phyloP scores from a whole-genome alignment of 2,329 filamentous ascomycete genomes.

The Ophiosphaerella korrae region DNA sequence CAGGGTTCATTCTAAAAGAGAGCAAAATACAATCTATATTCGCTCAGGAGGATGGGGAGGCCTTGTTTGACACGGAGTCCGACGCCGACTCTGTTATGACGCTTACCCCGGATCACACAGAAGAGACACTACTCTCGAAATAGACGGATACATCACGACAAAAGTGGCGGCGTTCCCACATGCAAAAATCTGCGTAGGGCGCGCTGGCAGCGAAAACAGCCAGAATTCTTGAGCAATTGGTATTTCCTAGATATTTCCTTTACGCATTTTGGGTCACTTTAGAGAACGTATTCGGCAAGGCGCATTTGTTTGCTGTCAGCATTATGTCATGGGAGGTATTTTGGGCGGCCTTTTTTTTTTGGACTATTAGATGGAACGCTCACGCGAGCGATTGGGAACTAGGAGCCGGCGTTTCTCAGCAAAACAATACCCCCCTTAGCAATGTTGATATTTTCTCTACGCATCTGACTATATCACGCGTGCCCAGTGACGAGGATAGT shows the following conservation, averaged over 20 bases:
- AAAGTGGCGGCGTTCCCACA: slow-evolving; percentile 17
- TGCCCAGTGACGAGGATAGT: background rate
- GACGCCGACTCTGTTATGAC: slow-evolving; percentile 42
- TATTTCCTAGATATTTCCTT: slow-evolving; percentile 11
- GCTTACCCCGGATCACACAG: slow-evolving; percentile 37
- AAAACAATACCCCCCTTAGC: slow-evolving; percentile 33
- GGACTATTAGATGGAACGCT: slow-evolving; percentile 23
- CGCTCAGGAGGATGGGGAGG: slow-evolving; percentile 37
- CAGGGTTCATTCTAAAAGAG: slow-evolving; percentile 68
- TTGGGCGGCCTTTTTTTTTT: slow-evolving; percentile 11
- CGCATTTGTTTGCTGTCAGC: slow-evolving; percentile 19
- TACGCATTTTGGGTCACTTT: slow-evolving; percentile 8
- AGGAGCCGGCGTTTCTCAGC: slow-evolving; percentile 32
- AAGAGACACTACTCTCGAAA: slow-evolving; percentile 38
- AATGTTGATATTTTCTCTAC: slow-evolving; percentile 13
- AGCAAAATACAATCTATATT: slow-evolving; percentile 48
- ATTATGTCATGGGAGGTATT: slow-evolving; percentile 15
- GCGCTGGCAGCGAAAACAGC: slow-evolving; percentile 21
- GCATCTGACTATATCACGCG: background rate
- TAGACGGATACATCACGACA: slow-evolving; percentile 25
- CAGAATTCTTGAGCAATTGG: slow-evolving; percentile 10
- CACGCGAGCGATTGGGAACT: slow-evolving; percentile 23
- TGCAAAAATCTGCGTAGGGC: background rate
- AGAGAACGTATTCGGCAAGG: slow-evolving; percentile 9
- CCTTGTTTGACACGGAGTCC: slow-evolving; percentile 33